Conservation (phyloP, 116 monocot genomes). For the Papilionanthe hybrid region DNA sequence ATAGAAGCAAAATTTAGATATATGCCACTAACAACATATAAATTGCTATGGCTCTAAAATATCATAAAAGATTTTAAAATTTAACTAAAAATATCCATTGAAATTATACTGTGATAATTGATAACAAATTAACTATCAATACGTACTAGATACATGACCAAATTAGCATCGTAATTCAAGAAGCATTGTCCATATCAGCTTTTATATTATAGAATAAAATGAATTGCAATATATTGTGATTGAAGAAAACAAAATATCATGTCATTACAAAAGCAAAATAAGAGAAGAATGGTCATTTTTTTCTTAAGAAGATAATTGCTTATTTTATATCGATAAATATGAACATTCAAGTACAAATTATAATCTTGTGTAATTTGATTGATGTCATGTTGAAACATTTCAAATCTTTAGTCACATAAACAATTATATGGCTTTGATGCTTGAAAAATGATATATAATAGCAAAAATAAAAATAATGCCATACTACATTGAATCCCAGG, state of each 20-base stretch:
- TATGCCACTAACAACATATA: too few species aligned
- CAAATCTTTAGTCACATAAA: not conserved
- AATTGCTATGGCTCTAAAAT: too few species aligned
- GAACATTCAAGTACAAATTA: not conserved
- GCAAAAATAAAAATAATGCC: not conserved
- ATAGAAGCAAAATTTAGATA: too few species aligned
- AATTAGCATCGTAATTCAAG: not conserved
- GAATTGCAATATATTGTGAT: not conserved
- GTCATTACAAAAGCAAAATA: not conserved
- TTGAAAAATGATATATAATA: not conserved
- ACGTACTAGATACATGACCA: too few species aligned
- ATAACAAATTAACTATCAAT: too few species aligned
- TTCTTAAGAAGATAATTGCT: too few species aligned
- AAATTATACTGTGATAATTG: too few species aligned
- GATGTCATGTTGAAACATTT: not conserved
- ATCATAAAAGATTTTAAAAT: too few species aligned
- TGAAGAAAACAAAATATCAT: not conserved
- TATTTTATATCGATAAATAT: too few species aligned
- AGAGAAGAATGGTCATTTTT: too few species aligned
- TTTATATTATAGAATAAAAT: not conserved
- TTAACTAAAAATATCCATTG: too few species aligned
- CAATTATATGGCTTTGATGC: not conserved
- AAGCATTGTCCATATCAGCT: not conserved
- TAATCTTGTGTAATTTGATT: not conserved
- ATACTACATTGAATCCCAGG: too few species aligned